Evolutionary conservation across 257 asterid genomes (phyloP).

Genomic region (Solanum pinnatisectum): DNA sequence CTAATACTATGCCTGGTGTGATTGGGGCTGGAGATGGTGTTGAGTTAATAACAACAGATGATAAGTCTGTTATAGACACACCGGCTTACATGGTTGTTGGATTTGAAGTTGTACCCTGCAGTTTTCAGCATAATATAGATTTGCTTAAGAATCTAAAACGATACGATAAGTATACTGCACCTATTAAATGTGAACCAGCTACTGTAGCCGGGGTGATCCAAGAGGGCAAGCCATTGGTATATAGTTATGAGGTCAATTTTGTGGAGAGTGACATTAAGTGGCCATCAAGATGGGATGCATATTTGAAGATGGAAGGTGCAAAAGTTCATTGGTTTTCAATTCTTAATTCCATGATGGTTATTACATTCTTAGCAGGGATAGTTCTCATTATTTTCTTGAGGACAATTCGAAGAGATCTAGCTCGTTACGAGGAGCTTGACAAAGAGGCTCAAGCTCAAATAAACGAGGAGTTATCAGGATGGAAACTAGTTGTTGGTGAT

Average conservation of each 20-base stretch:
- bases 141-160: background rate
- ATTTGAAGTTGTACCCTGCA: slow-evolving; percentile 19
- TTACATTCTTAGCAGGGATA: slow-evolving; percentile 9
- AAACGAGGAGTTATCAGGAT: slow-evolving; percentile 14
- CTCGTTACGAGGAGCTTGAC: slow-evolving; percentile 15
- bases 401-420: slow-evolving; percentile 15
- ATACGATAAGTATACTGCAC: slow-evolving; percentile 5
- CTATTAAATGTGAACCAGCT: slow-evolving; percentile 9
- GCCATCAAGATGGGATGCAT: slow-evolving; percentile 21
- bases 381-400: slow-evolving; percentile 12
- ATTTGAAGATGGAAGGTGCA: slow-evolving; percentile 22
- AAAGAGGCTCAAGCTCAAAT: slow-evolving; percentile 17
- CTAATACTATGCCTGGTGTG: slow-evolving; percentile 5
- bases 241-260: slow-evolving; percentile 9
- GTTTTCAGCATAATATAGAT: slow-evolving; percentile 6
- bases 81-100: slow-evolving; percentile 16
- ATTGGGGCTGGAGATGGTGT: slow-evolving; percentile 14
- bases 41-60: slow-evolving; percentile 4
- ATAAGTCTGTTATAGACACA: background rate
- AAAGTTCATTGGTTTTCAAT: slow-evolving; percentile 21
- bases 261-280: slow-evolving; percentile 21
- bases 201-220: slow-evolving; percentile 1
- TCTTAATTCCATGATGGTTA: slow-evolving; percentile 14
- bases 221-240: slow-evolving; percentile 8
- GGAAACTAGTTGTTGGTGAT: slow-evolving; percentile 14